These are phyloP conservation scores for Aspergillus candidus DNA, from an alignment of 2,329 filamentous ascomycete species.

Conservation along the genomic window DNA sequence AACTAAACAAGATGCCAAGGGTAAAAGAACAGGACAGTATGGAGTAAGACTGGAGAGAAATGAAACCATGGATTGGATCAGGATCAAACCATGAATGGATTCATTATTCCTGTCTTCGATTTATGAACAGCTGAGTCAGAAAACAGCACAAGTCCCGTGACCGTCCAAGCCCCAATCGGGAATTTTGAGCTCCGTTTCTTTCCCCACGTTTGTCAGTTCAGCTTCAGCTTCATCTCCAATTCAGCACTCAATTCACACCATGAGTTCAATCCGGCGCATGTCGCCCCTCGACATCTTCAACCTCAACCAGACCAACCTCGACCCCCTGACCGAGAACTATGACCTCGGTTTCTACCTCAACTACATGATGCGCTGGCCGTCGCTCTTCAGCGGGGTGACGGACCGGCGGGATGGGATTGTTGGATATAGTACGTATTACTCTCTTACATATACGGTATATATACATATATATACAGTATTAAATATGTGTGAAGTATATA, in stretches of 20 bases:
- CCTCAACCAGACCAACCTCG: constrained; percentile 91
- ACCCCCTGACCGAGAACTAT: constrained; percentile 96
- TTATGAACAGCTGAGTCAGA: neutral
- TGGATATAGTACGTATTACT: constrained; percentile 68
- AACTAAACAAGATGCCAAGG: too few species aligned
- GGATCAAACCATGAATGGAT: too few species aligned
- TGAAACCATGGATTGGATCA: too few species aligned
- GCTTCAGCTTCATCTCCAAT: neutral
- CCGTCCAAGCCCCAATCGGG: constrained; percentile 20
- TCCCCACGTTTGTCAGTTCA: constrained; percentile 4
- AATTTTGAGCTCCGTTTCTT: constrained; percentile 3
- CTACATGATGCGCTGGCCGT: constrained; percentile 93
- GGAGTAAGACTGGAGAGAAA: too few species aligned
- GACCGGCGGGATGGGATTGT: constrained; percentile 81
- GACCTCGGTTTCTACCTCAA: constrained; percentile 92
- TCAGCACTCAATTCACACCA: constrained; percentile 34
- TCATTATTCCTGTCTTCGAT: too few species aligned
- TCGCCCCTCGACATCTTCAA: constrained; percentile 76
- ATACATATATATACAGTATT: neutral
- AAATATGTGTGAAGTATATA: neutral
- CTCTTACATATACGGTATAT: neutral
- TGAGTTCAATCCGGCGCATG: constrained; percentile 84
- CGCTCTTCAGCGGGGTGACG: constrained; percentile 87
- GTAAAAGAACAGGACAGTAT: neutral
- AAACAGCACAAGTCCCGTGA: constrained; percentile 17